These are phyloP conservation scores for Xylariaceae sp. DNA, from an alignment of 2,329 filamentous ascomycete genomes.

Conservation along the genomic window DNA sequence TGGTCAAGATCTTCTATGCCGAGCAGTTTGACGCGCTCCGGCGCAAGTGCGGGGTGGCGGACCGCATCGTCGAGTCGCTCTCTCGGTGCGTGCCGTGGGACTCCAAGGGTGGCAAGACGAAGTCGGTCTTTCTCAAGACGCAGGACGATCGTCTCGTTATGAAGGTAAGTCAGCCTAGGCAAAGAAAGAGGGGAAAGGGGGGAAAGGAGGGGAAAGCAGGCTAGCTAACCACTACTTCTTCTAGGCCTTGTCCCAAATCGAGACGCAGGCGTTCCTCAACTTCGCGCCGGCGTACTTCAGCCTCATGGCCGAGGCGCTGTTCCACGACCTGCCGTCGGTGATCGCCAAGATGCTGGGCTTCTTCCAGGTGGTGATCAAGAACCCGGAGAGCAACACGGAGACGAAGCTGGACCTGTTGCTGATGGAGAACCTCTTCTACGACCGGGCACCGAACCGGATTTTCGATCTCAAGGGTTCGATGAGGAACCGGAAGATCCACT, in stretches of 20 bases:
- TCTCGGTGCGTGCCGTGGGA: slow-evolving; percentile 97
- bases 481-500: slow-evolving; percentile 96
- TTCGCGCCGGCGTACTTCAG: slow-evolving; percentile 97
- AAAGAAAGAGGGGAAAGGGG: too few species aligned
- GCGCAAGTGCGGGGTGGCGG: slow-evolving; percentile 85
- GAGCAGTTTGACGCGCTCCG: slow-evolving; percentile 96
- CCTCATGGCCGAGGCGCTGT: slow-evolving; percentile 93
- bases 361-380: slow-evolving; percentile 96
- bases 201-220: too few species aligned
- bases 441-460: slow-evolving; percentile 79
- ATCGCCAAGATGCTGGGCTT: slow-evolving; percentile 99
- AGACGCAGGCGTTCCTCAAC: slow-evolving; percentile 87
- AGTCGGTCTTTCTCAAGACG: slow-evolving; percentile 94
- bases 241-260: slow-evolving; percentile 79
- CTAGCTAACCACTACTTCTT: too few species aligned
- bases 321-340: slow-evolving; percentile 89
- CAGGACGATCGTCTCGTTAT: slow-evolving; percentile 90
- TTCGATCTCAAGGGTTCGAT: slow-evolving; percentile 98
- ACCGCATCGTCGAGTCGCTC: slow-evolving; percentile 90
- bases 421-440: slow-evolving; percentile 98
- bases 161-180: slow-evolving; percentile 46
- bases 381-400: slow-evolving; percentile 82
- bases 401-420: slow-evolving; percentile 91
- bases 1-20: slow-evolving; percentile 97
- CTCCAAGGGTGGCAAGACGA: slow-evolving; percentile 95